phyloP scores from a whole-genome alignment of 176 grass and related monocot species.

The Guadua angustifolia region DNA sequence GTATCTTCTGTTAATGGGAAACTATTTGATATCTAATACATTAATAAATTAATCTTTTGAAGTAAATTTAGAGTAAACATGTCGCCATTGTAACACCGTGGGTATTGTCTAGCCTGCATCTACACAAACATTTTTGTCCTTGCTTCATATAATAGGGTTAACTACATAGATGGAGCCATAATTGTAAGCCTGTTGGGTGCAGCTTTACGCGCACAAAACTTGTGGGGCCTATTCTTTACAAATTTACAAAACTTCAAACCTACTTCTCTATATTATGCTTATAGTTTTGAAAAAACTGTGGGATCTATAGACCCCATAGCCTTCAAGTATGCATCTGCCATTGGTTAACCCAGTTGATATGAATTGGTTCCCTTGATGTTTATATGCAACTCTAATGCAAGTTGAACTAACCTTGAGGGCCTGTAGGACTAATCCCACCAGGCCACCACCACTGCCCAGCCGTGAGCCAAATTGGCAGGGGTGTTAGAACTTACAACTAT shows the following conservation, averaged over 20 bases:
- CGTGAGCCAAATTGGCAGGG: too few relatives aligned
- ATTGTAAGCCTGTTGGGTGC: neutral
- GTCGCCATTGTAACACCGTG: neutral
- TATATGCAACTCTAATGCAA: neutral
- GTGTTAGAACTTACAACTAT: too few relatives aligned
- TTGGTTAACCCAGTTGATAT: neutral
- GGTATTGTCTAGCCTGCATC: neutral
- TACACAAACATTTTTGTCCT: neutral
- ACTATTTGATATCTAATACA: neutral
- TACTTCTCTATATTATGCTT: neutral
- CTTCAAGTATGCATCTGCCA: neutral
- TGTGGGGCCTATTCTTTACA: neutral
- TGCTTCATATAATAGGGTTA: neutral
- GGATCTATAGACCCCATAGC: neutral
- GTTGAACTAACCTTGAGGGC: neutral
- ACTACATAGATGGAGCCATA: neutral
- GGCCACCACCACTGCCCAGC: too few relatives aligned
- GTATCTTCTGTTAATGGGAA: neutral
- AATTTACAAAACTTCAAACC: neutral
- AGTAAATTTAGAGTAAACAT: slow-evolving; percentile 3
- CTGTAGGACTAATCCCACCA: neutral
- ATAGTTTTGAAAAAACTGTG: neutral
- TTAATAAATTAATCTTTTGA: neutral
- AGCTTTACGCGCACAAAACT: neutral
- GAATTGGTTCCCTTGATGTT: neutral